phyloP scores from a whole-genome alignment of 805 yeast genomes.

The Priceomyces melissophilus region DNA sequence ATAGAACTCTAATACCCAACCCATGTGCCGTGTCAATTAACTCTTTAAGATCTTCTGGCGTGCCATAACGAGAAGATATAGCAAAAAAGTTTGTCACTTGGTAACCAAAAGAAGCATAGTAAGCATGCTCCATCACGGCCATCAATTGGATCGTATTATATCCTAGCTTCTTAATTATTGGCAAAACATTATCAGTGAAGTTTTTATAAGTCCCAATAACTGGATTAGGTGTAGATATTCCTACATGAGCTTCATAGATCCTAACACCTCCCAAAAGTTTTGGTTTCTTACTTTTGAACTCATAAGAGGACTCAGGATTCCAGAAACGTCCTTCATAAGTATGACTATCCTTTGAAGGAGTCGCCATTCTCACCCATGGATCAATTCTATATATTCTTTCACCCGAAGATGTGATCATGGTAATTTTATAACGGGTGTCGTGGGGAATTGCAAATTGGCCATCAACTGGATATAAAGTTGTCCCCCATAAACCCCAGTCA shows the following conservation, averaged over 20 bases:
- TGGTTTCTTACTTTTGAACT: slow-evolving; percentile 67
- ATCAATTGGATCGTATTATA: slow-evolving; percentile 91
- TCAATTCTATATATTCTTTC: slow-evolving; percentile 76
- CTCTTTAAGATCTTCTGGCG: slow-evolving; percentile 92
- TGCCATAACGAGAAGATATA: slow-evolving; percentile 82
- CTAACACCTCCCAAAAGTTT: slow-evolving; percentile 48
- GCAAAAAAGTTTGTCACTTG: slow-evolving; percentile 94
- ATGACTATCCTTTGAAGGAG: slow-evolving; percentile 54
- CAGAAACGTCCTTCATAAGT: slow-evolving; percentile 87
- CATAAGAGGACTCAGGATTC: slow-evolving; percentile 67
- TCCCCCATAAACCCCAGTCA: slow-evolving; percentile 67
- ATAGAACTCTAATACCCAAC: slow-evolving; percentile 76
- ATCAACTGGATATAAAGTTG: slow-evolving; percentile 53
- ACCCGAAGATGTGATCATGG: slow-evolving; percentile 63
- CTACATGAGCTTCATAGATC: slow-evolving; percentile 94
- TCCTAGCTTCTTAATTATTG: slow-evolving; percentile 80
- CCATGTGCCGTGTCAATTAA: slow-evolving; percentile 90
- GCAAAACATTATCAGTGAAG: slow-evolving; percentile 75
- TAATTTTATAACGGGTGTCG: slow-evolving; percentile 72
- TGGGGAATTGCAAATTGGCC: slow-evolving; percentile 73
- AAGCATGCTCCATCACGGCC: slow-evolving; percentile 99
- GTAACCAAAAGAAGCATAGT: slow-evolving; percentile 97
- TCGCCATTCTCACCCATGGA: slow-evolving; percentile 85
- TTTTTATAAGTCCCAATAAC: slow-evolving; percentile 80
- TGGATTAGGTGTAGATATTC: slow-evolving; percentile 90